Base-by-base conservation (phyloP, 331 rosid species). In the Acacia pycnantha region DNA sequence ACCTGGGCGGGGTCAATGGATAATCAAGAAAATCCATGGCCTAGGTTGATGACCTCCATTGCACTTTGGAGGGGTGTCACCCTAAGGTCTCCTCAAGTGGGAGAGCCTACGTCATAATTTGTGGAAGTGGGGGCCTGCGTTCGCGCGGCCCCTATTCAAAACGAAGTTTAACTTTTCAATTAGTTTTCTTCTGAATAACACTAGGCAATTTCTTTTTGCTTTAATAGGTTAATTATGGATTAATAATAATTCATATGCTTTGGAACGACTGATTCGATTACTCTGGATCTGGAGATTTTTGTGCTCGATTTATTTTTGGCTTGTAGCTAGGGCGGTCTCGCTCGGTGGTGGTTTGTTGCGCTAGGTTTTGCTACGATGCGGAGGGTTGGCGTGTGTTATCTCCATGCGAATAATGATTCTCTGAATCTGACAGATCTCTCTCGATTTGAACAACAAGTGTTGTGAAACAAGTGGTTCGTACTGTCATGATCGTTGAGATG, bases 101-200 rank as follows among this genome's bases (percentile, higher is more conserved):
- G 65, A 73, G 77, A 73, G 77, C 77, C 77, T 73, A 73, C 77
- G 77, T 73, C 77, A 48, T 50, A 50, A 73, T 73, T 73, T 73
- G 77, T 73, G 64, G 65, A 4, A 29, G 77, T 0, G 65, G 77
- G 62, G 77, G 65, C 64, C 64, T 29, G 77, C 77, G 77, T 73
- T 50, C 65, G 77, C 77, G 77, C 77, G 64, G 77, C 77, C 77
- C 47, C 77, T 26, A 4, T 12, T 26, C 26, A 73, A 11, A 43
- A 0, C 21, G 1, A 0, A 50, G 56, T 15, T 4, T 0, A 40
- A 33, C 0, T 31, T 2, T 2, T 31, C 3, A 31, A 31, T 0
- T 31, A 0, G 31, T 31, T 31, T 31, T 0, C 0, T 29, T 29
- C 31, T 1, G 2, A 29, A 29, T 29, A 29, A 29, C 2, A 1